Percentiles rank a stretch among this genome's conserved stretches.
Conservation (phyloP, 352 stramenopile species). For the Aphanomyces cochlioides region DNA sequence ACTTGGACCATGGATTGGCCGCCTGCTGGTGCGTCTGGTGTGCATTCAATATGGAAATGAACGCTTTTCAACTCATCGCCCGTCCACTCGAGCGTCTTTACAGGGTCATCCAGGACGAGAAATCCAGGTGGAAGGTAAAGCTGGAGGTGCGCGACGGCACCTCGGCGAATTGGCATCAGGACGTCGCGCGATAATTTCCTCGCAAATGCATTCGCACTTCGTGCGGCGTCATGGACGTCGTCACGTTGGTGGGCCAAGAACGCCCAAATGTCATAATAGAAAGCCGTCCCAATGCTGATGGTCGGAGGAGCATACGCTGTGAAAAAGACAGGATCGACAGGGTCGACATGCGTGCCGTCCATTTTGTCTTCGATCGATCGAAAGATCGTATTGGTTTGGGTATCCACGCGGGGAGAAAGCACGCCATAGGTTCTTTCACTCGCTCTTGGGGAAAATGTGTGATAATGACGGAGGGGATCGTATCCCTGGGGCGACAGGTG, state of each 20-base stretch:
- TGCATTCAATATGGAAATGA: slow-evolving; percentile 56
- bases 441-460: too few species aligned
- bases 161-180: slow-evolving; percentile 61
- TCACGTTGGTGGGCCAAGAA: slow-evolving; percentile 60
- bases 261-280: slow-evolving; percentile 67
- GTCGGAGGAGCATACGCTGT: slow-evolving; percentile 56
- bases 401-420: too few species aligned
- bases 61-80: slow-evolving; percentile 49
- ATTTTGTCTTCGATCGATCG: neutral
- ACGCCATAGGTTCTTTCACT: too few species aligned
- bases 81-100: slow-evolving; percentile 63
- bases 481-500: neutral
- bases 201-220: slow-evolving; percentile 38
- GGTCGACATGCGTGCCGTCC: neutral
- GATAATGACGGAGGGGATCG: neutral
- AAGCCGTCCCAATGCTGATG: slow-evolving; percentile 53
- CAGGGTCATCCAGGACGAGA: slow-evolving; percentile 51
- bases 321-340: neutral
- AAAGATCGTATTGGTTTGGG: neutral
- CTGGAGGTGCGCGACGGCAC: slow-evolving; percentile 57
- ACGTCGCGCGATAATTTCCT: slow-evolving; percentile 46
- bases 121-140: slow-evolving; percentile 46
- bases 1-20: slow-evolving; percentile 50
- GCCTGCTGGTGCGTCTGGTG: slow-evolving; percentile 38
- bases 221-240: slow-evolving; percentile 58